Base-by-base conservation (phyloP, 352 stramenopile genomes). In the Thraustotheca clavata region DNA sequence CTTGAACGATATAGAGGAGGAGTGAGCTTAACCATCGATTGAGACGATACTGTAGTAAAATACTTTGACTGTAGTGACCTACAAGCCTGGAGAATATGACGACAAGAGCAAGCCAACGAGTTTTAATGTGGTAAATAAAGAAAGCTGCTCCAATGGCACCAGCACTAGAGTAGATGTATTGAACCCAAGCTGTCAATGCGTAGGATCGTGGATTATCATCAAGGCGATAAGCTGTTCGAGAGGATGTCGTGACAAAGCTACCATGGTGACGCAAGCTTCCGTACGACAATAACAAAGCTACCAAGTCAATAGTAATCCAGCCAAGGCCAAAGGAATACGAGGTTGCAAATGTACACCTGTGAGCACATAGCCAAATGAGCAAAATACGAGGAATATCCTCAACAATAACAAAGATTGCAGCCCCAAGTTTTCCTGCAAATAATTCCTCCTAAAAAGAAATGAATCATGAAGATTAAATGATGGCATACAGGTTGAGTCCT, bases 301-400 rank as follows among this genome's bases (percentile, higher is more conserved):
- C 11, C 6, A 60, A 11, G 18, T 60, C 50, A 11, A 60, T 18
- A 60, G 16, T 34, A n/a, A 18, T 38, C 50, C 50, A 60, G 50
- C 50, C 50, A n/a, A 60, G 11, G 9, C 50, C 50, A 34, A 60
- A 60, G 18, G 50, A 60, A 46, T 39, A 60, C 14, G 29, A 34
- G 48, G 24, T 16, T 18, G 7, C 22, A 49, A 60, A 60, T 27
- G 50, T 60, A 27, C 18, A 46, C 14, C 34, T 49, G 9, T 34
- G 32, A 38, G 7, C 12, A 22, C 24, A 5, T 8, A 52, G 7
- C 50, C 50, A 60, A 24, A 40, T 38, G 33, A 60, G 48, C 18
- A 60, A 22, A 11, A 60, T 14, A 38, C 50, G 50, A 34, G 48
- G 24, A n/a, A 60, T 1, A 38, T 60, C 50, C 2, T 60, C 50